These are phyloP conservation scores for Lotmaria passim DNA, from an alignment of 208 protist genomes.

Conservation along the genomic window DNA sequence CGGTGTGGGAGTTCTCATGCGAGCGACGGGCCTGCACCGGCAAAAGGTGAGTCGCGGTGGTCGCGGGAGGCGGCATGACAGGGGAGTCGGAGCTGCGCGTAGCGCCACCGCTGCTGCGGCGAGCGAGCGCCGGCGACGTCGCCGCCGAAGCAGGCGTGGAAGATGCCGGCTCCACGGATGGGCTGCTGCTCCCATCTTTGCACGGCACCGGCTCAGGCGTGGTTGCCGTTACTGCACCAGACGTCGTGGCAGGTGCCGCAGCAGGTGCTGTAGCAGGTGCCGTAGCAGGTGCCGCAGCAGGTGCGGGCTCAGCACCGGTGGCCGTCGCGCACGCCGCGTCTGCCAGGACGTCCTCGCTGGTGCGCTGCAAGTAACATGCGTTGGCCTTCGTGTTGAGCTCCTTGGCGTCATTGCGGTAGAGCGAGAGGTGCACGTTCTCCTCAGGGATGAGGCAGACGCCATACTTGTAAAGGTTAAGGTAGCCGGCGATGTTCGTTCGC, in stretches of 20 bases:
- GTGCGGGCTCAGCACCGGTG: no score
- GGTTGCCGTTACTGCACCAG: neutral
- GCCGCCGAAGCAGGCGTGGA: neutral
- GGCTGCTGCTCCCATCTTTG: conserved; percentile 1
- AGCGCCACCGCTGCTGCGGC: conserved; percentile 3
- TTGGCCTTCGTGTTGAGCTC: conserved; percentile 55
- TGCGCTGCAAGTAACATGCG: conserved; percentile 47
- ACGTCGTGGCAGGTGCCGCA: neutral
- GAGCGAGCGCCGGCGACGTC: neutral
- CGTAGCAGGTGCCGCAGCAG: neutral
- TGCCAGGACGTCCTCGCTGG: conserved; percentile 27
- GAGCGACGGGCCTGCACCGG: conserved; percentile 15
- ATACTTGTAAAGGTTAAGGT: conserved; percentile 48
- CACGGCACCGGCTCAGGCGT: neutral
- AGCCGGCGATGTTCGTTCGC: conserved; percentile 23
- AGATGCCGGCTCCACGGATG: neutral
- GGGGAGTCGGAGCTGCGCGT: conserved; percentile 14
- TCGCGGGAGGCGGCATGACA: neutral
- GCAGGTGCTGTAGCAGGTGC: neutral
- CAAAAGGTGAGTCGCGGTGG: neutral
- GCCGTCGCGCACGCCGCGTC: neutral
- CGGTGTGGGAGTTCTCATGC: conserved; percentile 7
- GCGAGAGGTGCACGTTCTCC: conserved; percentile 59
- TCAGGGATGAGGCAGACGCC: conserved; percentile 65
- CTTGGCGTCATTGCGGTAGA: conserved; percentile 58